phyloP scores from a whole-genome alignment of 2,329 filamentous ascomycete species.

The Paracorniculantispora psalliotae region DNA sequence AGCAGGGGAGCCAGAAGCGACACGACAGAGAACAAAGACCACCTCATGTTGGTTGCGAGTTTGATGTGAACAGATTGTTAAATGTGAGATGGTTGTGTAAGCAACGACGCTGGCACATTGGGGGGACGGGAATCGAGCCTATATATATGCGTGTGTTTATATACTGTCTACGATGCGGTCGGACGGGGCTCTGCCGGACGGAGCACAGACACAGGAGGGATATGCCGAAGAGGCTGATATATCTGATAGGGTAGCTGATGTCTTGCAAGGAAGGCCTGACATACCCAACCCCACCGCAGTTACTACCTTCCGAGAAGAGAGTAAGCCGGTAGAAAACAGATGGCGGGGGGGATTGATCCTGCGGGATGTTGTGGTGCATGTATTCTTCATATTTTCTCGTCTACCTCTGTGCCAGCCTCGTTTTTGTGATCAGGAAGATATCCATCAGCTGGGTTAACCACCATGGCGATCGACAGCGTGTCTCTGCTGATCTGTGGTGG shows the following conservation, averaged over 20 bases:
- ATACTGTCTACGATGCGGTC: not conserved
- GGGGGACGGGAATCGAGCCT: not conserved
- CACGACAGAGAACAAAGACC: constrained; percentile 2
- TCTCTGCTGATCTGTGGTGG: not conserved
- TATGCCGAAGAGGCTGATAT: not conserved
- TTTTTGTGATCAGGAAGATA: not conserved
- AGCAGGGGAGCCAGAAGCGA: constrained; percentile 10
- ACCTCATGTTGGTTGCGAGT: not conserved
- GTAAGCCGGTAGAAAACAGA: not conserved
- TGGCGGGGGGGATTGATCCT: not conserved
- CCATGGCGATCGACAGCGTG: not conserved
- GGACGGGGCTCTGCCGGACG: not conserved
- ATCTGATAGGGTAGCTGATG: not conserved
- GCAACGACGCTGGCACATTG: not conserved
- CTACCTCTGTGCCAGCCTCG: not conserved
- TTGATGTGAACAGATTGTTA: not conserved
- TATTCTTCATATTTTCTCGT: not conserved
- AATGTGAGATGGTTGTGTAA: too few species aligned
- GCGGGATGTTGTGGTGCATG: not conserved
- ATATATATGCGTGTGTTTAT: constrained; percentile 5
- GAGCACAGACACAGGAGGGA: not conserved
- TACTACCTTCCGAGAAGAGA: constrained; percentile 10
- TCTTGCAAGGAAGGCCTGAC: not conserved
- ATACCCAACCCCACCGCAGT: constrained; percentile 1
- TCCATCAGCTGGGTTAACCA: not conserved